Base-by-base conservation (phyloP, 495 filamentous ascomycete species). In the Trichoderma virens region DNA sequence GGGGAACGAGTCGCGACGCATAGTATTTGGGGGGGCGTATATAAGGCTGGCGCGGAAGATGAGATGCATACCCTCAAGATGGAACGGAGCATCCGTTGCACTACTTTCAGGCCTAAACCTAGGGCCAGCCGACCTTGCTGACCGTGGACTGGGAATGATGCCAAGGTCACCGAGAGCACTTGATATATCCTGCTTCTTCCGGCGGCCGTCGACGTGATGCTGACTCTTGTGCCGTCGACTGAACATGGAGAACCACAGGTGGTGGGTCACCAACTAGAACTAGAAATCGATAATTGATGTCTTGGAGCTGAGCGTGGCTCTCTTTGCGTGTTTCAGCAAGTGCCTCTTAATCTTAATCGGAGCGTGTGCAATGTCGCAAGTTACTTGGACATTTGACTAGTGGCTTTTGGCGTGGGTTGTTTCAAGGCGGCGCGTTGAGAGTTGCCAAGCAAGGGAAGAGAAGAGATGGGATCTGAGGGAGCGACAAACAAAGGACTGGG, bases 11-110 rank as follows among this genome's bases (percentile, higher is more conserved):
- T 56, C 51, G 51, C 27, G 51, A 9, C 51, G 51, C 51, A 56
- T 30, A 30, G 18, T 6, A 13, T 56, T 5, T 28, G 13, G 23
- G 11, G 23, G 51, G 51, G 27, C 8, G 51, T 47, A 30, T 56
- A 30, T 27, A 25, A 30, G 30, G 51, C 45, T 7, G 51, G 51
- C 51, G 51, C 25, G 23, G 25, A 25, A 56, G 51, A 30, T 56
- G 51, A 30, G 27, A 56, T 20, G 51, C 51, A 9, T 56, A 56
- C 51, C 51, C 27, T 56, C 51, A 56, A 56, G 51, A 56, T 56
- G 27, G 25, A 56, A 56, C 51, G 51, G 51, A 56, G 51, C 51
- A 56, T 56, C 51, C 51, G 51, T 56, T 56, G 51, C 51, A 56
- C 51, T 56, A 11, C 51, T 56, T 3, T 28, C 51, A 56, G 51